Percentiles rank a stretch among this genome's conserved stretches.
Evolutionary conservation across 2,329 filamentous ascomycete genomes (phyloP).

Genomic region (Diplodia intermedia): DNA sequence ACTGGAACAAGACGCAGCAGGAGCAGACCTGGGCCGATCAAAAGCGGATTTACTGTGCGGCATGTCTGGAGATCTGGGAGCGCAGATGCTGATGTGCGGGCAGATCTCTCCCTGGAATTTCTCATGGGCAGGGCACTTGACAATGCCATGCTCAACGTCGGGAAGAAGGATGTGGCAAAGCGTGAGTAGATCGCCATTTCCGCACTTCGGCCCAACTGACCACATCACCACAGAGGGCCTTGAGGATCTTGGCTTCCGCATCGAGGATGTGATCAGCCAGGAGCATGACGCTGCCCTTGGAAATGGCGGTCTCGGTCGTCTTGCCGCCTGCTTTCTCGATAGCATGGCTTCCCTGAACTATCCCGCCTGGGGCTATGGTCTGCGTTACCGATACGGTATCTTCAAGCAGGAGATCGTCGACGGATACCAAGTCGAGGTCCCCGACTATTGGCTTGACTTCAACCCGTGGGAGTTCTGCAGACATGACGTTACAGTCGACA

Average conservation of each 20-base stretch:
- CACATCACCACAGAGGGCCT: conserved; percentile 71
- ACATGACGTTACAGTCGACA: conserved; percentile 93
- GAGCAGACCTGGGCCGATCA: conserved; percentile 87
- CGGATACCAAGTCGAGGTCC: conserved; percentile 96
- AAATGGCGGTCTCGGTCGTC: conserved; percentile 91
- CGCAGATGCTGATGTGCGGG: conserved; percentile 34
- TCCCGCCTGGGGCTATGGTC: conserved; percentile 95
- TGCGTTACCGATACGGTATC: conserved; percentile 91
- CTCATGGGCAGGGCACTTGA: conserved; percentile 95
- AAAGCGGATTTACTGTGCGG: conserved; percentile 88
- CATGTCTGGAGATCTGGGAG: not conserved
- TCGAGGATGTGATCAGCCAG: conserved; percentile 93
- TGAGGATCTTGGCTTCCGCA: conserved; percentile 87
- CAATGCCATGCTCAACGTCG: conserved; percentile 98
- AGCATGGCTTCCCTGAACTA: conserved; percentile 94
- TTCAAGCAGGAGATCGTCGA: conserved; percentile 99
- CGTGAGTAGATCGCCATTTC: conserved; percentile 58
- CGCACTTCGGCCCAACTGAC: conserved; percentile 24
- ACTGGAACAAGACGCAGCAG: conserved; percentile 99
- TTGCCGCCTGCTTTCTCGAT: conserved; percentile 96
- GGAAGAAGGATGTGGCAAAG: conserved; percentile 82
- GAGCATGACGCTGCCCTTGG: conserved; percentile 96
- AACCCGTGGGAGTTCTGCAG: conserved; percentile 99
- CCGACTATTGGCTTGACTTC: conserved; percentile 99
- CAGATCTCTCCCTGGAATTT: conserved; percentile 92